Percentiles rank a stretch among this genome's conserved stretches.
Conservation (phyloP, 495 filamentous ascomycete genomes). For the Penicillium turbatum region DNA sequence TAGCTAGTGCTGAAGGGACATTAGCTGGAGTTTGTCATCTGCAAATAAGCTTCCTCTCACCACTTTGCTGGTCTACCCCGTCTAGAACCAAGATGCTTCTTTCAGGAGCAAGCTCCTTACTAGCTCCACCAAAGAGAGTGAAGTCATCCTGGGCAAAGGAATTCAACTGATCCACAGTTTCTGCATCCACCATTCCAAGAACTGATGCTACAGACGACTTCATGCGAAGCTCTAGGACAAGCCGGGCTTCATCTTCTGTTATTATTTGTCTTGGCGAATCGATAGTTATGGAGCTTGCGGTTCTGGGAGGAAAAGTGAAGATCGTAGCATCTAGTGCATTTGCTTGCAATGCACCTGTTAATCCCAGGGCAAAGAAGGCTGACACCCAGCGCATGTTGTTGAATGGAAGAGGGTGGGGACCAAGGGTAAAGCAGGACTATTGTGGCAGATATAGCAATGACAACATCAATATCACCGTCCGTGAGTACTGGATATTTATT, state of each 20-base stretch:
- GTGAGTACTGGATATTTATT: background rate
- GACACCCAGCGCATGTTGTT: conserved; percentile 30
- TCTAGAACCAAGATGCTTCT: conserved; percentile 47
- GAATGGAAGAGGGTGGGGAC: background rate
- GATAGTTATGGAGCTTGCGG: background rate
- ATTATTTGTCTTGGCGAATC: conserved; percentile 12
- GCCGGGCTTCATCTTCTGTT: conserved; percentile 45
- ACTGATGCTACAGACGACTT: conserved; percentile 48
- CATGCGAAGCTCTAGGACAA: conserved; percentile 52
- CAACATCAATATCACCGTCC: background rate
- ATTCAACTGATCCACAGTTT: conserved; percentile 45
- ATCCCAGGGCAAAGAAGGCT: conserved; percentile 27
- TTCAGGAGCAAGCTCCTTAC: conserved; percentile 7
- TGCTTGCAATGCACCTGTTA: conserved; percentile 23
- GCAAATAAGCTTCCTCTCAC: conserved; percentile 26
- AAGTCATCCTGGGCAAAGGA: conserved; percentile 38
- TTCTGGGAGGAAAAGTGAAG: conserved; percentile 29
- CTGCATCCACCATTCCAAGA: conserved; percentile 42
- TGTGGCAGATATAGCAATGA: background rate
- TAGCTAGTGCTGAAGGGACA: conserved; percentile 11
- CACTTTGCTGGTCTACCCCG: conserved; percentile 36
- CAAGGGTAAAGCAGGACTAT: background rate
- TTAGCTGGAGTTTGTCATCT: background rate
- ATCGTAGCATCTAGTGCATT: conserved; percentile 34
- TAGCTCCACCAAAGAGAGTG: conserved; percentile 37